A percentile compares a stretch with the other conserved stretches of the same genome.
These are phyloP conservation scores for Tetrahymena borealis DNA, from an alignment of 73 alveolate genomes.

Conservation along the genomic window DNA sequence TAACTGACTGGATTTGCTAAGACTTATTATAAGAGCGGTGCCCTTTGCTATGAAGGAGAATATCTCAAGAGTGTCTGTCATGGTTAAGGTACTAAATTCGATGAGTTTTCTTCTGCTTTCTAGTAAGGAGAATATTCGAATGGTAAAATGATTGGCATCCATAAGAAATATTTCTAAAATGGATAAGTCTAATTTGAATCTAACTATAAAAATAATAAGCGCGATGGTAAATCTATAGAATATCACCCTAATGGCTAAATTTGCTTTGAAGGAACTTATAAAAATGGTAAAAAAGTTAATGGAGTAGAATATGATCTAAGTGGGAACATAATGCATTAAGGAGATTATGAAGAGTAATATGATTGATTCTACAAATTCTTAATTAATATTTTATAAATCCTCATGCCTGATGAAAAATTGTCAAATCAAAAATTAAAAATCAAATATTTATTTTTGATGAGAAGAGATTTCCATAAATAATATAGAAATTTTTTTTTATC, in stretches of 20 bases:
- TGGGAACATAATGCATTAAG: background rate
- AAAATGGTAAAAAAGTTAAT: background rate
- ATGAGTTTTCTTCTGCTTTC: background rate
- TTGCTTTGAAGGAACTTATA: background rate
- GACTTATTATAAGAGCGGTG: background rate
- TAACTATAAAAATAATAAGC: background rate
- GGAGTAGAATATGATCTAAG: background rate
- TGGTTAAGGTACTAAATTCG: background rate
- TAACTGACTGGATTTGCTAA: background rate
- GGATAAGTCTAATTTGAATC: background rate
- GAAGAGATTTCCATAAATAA: too few species aligned
- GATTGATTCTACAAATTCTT: background rate
- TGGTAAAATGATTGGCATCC: background rate
- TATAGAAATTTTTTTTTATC: too few species aligned
- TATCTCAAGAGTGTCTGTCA: background rate
- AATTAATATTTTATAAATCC: too few species aligned
- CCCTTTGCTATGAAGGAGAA: background rate
- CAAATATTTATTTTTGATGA: too few species aligned
- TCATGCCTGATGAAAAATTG: too few species aligned
- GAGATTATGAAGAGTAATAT: background rate
- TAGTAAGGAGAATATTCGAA: background rate
- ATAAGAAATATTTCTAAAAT: background rate
- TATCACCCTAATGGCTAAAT: background rate
- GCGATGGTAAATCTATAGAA: background rate
- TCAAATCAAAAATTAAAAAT: too few species aligned